Conservation (phyloP, 2,329 filamentous ascomycete genomes). For the Lecanicillium sp. region DNA sequence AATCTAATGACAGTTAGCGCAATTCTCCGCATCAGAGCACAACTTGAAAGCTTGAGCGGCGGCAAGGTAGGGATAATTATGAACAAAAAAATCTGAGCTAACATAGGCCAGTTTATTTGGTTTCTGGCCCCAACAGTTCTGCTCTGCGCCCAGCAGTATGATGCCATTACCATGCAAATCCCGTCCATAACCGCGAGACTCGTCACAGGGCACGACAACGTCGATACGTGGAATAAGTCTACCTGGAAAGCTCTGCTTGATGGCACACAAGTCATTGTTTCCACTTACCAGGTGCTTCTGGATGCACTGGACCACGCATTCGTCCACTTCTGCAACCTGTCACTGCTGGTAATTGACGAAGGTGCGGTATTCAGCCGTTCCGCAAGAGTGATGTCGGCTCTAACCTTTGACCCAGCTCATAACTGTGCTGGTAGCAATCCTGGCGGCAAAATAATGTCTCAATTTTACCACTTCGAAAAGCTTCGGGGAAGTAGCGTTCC, state of each 20-base stretch:
- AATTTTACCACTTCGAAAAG: conserved; percentile 56
- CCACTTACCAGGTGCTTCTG: conserved; percentile 64
- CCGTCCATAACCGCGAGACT: conserved; percentile 49
- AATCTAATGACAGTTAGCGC: conserved; percentile 38
- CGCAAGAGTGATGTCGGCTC: conserved; percentile 1
- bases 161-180: conserved; percentile 51
- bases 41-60: conserved; percentile 45
- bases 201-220: conserved; percentile 58
- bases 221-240: conserved; percentile 64
- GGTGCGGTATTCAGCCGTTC: conserved; percentile 34
- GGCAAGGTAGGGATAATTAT: conserved; percentile 39
- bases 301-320: conserved; percentile 72
- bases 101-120: conserved; percentile 51
- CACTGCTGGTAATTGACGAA: conserved; percentile 76
- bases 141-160: conserved; percentile 57
- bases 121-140: conserved; percentile 63
- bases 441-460: conserved; percentile 61
- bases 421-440: conserved; percentile 58
- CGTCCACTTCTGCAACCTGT: conserved; percentile 52
- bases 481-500: conserved; percentile 30
- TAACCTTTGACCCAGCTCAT: conserved; percentile 47
- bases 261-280: conserved; percentile 62
- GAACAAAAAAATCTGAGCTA: conserved; percentile 10
- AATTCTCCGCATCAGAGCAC: conserved; percentile 55
- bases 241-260: conserved; percentile 60